phyloP scores from a whole-genome alignment of 208 protist genomes.

The Borovskyia barvae region DNA sequence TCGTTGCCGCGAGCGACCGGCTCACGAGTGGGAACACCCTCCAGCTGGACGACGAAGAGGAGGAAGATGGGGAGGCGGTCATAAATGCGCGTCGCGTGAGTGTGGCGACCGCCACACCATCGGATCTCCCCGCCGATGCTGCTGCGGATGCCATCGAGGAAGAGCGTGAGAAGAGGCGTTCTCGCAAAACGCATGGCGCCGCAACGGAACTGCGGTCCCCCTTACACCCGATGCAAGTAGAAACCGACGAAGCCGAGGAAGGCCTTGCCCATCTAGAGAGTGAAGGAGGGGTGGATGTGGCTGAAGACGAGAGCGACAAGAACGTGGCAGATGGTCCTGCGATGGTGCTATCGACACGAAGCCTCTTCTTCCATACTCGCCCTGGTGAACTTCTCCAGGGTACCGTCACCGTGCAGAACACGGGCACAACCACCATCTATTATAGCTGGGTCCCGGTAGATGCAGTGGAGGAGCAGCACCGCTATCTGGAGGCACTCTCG shows the following conservation, averaged over 20 bases:
- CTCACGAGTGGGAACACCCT: no score
- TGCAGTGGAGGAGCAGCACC: constrained; percentile 24
- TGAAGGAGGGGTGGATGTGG: constrained; percentile 5
- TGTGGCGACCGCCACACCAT: not conserved
- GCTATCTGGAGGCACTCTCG: not conserved
- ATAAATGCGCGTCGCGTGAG: not conserved
- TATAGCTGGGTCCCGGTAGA: constrained; percentile 73
- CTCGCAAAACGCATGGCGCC: not conserved
- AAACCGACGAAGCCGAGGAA: no score
- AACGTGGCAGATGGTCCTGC: constrained; percentile 14
- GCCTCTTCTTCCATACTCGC: constrained; percentile 45
- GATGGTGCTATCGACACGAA: constrained; percentile 58
- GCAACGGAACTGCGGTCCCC: not conserved
- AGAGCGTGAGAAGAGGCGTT: not conserved
- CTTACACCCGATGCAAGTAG: constrained; percentile 19
- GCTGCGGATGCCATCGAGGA: not conserved
- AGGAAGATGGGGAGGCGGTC: not conserved
- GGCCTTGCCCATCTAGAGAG: no score
- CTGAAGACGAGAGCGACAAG: not conserved
- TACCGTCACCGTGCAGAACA: constrained; percentile 53
- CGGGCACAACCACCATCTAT: constrained; percentile 69
- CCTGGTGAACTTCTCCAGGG: constrained; percentile 66
- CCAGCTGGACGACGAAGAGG: not conserved
- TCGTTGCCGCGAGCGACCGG: no score
- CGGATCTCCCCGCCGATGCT: not conserved